A percentile compares a stretch with the other conserved stretches of the same genome.
These are phyloP conservation scores for Neopestalotiopsis sp. DNA, from an alignment of 2,329 filamentous ascomycete species.

Conservation along the genomic window DNA sequence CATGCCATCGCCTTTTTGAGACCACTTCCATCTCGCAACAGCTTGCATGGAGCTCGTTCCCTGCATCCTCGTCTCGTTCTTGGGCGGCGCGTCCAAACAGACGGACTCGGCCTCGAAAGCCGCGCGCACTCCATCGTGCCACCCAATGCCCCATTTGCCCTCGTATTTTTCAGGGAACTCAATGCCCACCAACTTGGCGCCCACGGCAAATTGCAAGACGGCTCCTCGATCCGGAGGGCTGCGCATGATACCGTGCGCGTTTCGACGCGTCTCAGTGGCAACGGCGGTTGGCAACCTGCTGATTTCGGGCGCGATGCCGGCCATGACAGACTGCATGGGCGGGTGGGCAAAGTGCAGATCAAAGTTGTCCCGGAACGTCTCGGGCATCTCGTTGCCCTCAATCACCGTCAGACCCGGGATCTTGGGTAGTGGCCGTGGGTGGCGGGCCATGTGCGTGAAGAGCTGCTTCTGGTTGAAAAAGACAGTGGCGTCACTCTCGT, in stretches of 20 bases:
- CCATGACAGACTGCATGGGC: constrained; percentile 45
- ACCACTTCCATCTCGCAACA: constrained; percentile 59
- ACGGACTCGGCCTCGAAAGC: constrained; percentile 55
- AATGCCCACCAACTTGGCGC: constrained; percentile 55
- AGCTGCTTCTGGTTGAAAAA: constrained; percentile 59
- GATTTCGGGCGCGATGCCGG: constrained; percentile 46
- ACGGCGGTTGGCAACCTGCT: constrained; percentile 48
- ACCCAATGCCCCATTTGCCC: constrained; percentile 63
- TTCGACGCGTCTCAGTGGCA: constrained; percentile 52
- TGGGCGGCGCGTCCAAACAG: constrained; percentile 52
- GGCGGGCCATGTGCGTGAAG: constrained; percentile 57
- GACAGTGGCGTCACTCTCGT: constrained; percentile 61
- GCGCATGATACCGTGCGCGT: constrained; percentile 49
- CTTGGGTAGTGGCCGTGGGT: constrained; percentile 56
- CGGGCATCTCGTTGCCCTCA: constrained; percentile 46
- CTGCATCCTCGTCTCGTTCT: constrained; percentile 50
- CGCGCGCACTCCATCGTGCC: constrained; percentile 58
- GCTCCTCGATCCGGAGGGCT: constrained; percentile 49
- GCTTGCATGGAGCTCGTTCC: constrained; percentile 53
- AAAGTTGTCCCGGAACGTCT: constrained; percentile 56
- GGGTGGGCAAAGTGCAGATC: constrained; percentile 55
- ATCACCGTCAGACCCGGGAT: constrained; percentile 55
- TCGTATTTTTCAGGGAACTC: constrained; percentile 55
- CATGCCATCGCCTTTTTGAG: constrained; percentile 47
- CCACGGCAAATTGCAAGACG: constrained; percentile 52